Evolutionary conservation across 192 early-diverging fungal species (phyloP).

Genomic region (Mortierella hygrophila): DNA sequence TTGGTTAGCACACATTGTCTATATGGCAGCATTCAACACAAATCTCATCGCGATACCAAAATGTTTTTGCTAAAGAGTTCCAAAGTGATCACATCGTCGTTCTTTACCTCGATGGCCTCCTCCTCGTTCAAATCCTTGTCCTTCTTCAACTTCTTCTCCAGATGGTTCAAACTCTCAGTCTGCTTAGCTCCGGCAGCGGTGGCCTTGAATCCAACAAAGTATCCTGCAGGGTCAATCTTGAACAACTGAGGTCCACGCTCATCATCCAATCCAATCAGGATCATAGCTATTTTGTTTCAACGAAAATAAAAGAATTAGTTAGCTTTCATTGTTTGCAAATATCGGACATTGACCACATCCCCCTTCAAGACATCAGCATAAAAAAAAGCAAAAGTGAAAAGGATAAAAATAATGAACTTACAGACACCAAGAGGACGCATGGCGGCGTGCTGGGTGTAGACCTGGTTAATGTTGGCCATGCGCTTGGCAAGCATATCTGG

Average conservation of each 20-base stretch:
- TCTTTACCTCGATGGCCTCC: slow-evolving; percentile 90
- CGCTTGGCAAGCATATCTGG: slow-evolving; percentile 97
- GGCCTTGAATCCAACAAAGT: slow-evolving; percentile 97
- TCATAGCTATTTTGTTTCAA: slow-evolving; percentile 79
- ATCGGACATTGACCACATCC: not conserved
- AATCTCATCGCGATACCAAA: not conserved
- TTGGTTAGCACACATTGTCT: too few relatives aligned
- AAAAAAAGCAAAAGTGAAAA: not conserved
- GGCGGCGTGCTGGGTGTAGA: slow-evolving; percentile 99
- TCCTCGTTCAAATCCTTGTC: slow-evolving; percentile 81
- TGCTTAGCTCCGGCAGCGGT: slow-evolving; percentile 96
- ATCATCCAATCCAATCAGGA: slow-evolving; percentile 95
- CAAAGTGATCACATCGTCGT: not conserved
- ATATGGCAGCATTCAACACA: too few relatives aligned
- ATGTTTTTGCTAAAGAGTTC: not conserved
- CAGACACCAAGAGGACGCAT: slow-evolving; percentile 98
- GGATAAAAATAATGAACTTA: slow-evolving; percentile 57
- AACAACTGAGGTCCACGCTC: slow-evolving; percentile 97
- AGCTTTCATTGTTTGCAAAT: not conserved
- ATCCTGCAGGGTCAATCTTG: slow-evolving; percentile 98
- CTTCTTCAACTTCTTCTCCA: slow-evolving; percentile 99
- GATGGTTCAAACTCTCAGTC: slow-evolving; percentile 93
- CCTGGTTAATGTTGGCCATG: slow-evolving; percentile 98
- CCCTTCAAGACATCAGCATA: not conserved
- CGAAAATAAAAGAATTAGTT: not conserved